phyloP scores from a whole-genome alignment of 208 protist species.

The Trypanosoma theileri region DNA sequence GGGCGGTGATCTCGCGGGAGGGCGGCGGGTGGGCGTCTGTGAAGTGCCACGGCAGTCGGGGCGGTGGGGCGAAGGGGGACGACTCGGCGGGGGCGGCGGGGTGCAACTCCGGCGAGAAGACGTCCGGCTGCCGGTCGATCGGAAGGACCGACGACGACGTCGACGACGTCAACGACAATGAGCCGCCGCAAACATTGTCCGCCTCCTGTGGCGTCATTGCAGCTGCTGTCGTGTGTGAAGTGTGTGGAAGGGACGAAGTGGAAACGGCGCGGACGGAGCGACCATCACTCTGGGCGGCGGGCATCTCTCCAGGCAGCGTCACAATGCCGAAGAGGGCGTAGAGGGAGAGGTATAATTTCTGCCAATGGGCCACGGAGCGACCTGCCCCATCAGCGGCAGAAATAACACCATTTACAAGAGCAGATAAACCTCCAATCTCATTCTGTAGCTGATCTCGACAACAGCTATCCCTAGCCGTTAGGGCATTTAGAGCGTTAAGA shows the following conservation, averaged over 20 bases:
- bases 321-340: constrained; percentile 57
- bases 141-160: constrained; percentile 25
- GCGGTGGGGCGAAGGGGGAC: constrained; percentile 25
- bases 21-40: constrained; percentile 35
- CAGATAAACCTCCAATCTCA: constrained; percentile 37
- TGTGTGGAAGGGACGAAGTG: neutral
- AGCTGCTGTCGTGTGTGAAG: too few species aligned
- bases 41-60: constrained; percentile 52
- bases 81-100: neutral
- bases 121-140: constrained; percentile 45
- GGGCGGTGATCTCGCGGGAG: neutral
- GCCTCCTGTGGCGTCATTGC: too few species aligned
- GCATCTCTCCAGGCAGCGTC: constrained; percentile 34
- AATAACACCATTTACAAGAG: constrained; percentile 48
- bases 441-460: constrained; percentile 25
- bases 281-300: neutral
- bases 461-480: constrained; percentile 18
- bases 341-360: constrained; percentile 49
- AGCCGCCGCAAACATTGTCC: too few species aligned
- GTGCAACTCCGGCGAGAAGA: constrained; percentile 72
- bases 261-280: constrained; percentile 8
- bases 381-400: constrained; percentile 26
- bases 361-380: constrained; percentile 47
- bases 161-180: too few species aligned
- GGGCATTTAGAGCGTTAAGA: constrained; percentile 20